Conservation (phyloP, 306 rosid genomes). For the Arachis hypogaea region DNA sequence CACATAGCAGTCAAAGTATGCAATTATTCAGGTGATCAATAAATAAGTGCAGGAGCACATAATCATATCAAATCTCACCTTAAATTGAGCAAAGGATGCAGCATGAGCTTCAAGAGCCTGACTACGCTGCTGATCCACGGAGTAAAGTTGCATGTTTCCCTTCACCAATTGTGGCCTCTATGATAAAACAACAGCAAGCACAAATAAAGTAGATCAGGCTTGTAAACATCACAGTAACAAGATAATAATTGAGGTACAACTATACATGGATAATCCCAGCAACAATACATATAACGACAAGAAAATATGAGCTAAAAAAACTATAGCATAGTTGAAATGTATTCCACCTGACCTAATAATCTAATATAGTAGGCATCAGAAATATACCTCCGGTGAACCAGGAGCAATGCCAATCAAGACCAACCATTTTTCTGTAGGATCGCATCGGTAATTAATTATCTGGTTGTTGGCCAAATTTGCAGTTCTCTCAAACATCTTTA, state of each 20-base stretch:
- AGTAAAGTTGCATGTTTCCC: conserved; percentile 98
- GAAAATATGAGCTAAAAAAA: conserved; percentile 12
- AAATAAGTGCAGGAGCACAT: background rate
- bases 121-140: conserved; percentile 98
- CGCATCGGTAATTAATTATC: conserved; percentile 95
- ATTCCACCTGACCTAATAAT: conserved; percentile 7
- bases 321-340: conserved; percentile 24
- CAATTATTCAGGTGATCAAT: conserved; percentile 21
- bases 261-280: conserved; percentile 6
- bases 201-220: conserved; percentile 33
- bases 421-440: conserved; percentile 97
- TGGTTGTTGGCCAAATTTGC: conserved; percentile 92
- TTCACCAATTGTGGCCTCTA: conserved; percentile 95
- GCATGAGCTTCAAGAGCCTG: conserved; percentile 99
- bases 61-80: conserved; percentile 53
- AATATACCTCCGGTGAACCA: conserved; percentile 90
- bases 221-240: conserved; percentile 10
- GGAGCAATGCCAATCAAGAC: conserved; percentile 99
- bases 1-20: conserved; percentile 13
- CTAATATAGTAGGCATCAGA: conserved; percentile 35
- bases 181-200: conserved; percentile 36
- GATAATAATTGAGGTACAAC: background rate
- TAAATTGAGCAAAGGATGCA: conserved; percentile 93
- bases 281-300: conserved; percentile 17
- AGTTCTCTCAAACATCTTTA: conserved; percentile 93